These are phyloP conservation scores for Uromyces viciae-fabae DNA, from an alignment of 1,284 basidiomycete species.

Conservation along the genomic window DNA sequence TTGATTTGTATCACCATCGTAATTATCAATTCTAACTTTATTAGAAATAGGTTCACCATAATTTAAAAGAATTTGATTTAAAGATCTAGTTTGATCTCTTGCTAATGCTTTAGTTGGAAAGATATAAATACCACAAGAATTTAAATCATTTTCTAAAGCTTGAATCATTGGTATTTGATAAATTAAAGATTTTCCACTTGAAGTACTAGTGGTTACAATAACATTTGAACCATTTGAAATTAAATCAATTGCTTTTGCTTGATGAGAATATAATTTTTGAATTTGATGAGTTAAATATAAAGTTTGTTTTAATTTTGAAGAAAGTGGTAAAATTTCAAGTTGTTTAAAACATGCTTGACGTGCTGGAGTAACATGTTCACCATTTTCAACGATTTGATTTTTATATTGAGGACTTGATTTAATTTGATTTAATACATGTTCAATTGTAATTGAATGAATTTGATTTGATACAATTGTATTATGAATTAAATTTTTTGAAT, in stretches of 20 bases:
- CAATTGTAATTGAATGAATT: conserved; percentile 62
- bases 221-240: conserved; percentile 67
- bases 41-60: conserved; percentile 64
- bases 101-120: conserved; percentile 92
- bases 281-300: conserved; percentile 67
- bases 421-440: conserved; percentile 63
- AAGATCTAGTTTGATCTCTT: conserved; percentile 73
- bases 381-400: conserved; percentile 62
- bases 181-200: conserved; percentile 85
- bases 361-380: conserved; percentile 10
- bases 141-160: conserved; percentile 65
- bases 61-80: conserved; percentile 65
- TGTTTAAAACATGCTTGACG: conserved; percentile 55
- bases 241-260: conserved; percentile 70
- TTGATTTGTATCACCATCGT: conserved; percentile 80
- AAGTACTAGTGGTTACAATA: conserved; percentile 84
- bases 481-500: too few relatives aligned
- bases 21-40: conserved; percentile 66
- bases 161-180: conserved; percentile 72
- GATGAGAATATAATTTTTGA: conserved; percentile 69
- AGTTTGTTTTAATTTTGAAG: conserved; percentile 63
- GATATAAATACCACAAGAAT: conserved; percentile 73
- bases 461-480: not conserved
- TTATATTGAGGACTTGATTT: conserved; percentile 64
- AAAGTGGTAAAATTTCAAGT: conserved; percentile 62